Base-by-base conservation (phyloP, 306 rosid species). In the Quercus variabilis region DNA sequence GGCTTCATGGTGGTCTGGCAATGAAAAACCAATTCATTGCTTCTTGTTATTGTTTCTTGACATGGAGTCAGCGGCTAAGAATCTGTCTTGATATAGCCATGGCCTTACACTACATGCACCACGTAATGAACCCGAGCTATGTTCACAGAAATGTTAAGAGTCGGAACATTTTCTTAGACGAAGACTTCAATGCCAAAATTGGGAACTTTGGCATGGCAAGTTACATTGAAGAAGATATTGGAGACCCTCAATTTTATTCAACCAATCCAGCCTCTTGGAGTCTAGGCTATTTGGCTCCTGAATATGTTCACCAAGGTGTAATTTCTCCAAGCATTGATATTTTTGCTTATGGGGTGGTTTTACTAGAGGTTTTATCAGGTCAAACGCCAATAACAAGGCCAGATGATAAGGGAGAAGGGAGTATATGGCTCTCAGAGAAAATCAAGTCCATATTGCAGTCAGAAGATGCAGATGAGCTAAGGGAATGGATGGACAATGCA, bases 1-100 rank as follows among this genome's bases (percentile, higher is more conserved):
- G 99, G 99, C 91, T 94, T 58, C 97, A 94, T 31, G 95, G 95
- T 28, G 97, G 99, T 54, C 74, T 94, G 82, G 99, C 99, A 51
- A 89, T 94, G 73, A 94, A 94, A 86, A 94, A 89, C 80, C 97
- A 94, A 76, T 94, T 91, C 93, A 94, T 92, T 69, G 78, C 93
- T 60, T 95, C 99, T 11, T 95, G 99, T 80, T 88, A 91, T 55
- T 91, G 99, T 75, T 92, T 95, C 92, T 76, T 92, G 41, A 90
- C 96, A 73, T 95, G 99, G 99, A 87, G 83, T 71, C 99, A 92
- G 67, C 77, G 99, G 85, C 82, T 95, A 6, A 90, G 79, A 65
- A 92, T 94, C 72, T 91, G 97, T 78, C 91, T 92, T 33, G 92
- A 92, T 55, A 88, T 95, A 12, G 99, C 97, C 64, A 82, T 64